phyloP scores from a whole-genome alignment of 306 rosid genomes.

The Pterocarpus macrocarpus region DNA sequence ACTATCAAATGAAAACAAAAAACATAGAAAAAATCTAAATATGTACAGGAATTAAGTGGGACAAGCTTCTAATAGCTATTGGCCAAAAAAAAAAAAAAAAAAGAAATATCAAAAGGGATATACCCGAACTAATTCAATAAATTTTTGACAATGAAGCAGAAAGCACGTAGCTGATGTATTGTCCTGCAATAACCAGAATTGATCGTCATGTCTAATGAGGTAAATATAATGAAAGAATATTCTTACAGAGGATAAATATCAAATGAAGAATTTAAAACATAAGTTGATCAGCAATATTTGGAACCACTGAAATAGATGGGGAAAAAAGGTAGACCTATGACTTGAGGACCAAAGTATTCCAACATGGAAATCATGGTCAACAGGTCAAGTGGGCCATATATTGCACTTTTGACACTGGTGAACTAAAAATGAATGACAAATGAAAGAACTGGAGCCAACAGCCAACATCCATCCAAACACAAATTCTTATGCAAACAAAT shows the following conservation, averaged over 20 bases:
- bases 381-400: constrained; percentile 8
- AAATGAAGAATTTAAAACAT: constrained; percentile 25
- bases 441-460: neutral
- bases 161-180: constrained; percentile 91
- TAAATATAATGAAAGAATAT: constrained; percentile 28
- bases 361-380: constrained; percentile 13
- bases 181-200: constrained; percentile 73
- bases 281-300: constrained; percentile 11
- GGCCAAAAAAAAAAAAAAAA: neutral
- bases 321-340: constrained; percentile 5
- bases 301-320: neutral
- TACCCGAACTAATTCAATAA: constrained; percentile 97
- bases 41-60: neutral
- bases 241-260: constrained; percentile 27
- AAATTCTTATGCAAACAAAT: constrained; percentile 14
- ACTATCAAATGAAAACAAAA: constrained; percentile 13
- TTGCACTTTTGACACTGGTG: constrained; percentile 24
- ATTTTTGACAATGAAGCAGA: constrained; percentile 94
- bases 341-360: constrained; percentile 14
- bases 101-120: constrained; percentile 47
- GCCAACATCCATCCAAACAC: constrained; percentile 20
- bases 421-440: neutral
- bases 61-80: neutral
- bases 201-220: constrained; percentile 30
- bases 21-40: neutral